Conservation (phyloP, 192 early-diverging fungal genomes). For the Podila epicladia region DNA sequence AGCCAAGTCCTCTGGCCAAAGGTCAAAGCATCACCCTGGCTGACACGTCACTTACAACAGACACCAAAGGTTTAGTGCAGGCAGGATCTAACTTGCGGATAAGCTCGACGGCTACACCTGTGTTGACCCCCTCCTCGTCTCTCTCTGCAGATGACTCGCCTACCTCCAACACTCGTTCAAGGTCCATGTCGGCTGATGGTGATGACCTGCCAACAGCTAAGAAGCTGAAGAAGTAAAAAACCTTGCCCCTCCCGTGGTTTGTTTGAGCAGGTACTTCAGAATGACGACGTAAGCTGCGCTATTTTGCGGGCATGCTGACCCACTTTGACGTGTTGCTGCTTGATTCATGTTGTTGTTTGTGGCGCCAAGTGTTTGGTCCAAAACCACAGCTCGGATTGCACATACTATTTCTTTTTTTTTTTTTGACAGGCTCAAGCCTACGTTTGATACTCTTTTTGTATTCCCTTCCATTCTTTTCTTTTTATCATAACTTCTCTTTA, state of each 20-base stretch:
- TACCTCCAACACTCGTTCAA: neutral
- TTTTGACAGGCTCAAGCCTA: too few species aligned
- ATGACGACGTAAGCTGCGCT: neutral
- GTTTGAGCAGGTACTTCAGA: neutral
- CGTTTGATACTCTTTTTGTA: too few species aligned
- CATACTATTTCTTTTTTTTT: too few species aligned
- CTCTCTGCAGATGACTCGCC: slow-evolving; percentile 3
- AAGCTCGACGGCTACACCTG: neutral
- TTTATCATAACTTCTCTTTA: slow-evolving; percentile 1
- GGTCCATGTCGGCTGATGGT: neutral
- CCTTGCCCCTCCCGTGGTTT: too few species aligned
- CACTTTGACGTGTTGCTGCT: too few species aligned
- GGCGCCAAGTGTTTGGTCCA: too few species aligned
- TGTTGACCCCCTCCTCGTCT: slow-evolving; percentile 2
- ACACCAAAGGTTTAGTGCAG: neutral
- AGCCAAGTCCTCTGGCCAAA: slow-evolving; percentile 62
- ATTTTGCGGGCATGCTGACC: neutral
- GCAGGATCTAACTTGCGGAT: slow-evolving; percentile 1
- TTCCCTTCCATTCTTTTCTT: neutral
- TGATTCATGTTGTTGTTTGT: too few species aligned
- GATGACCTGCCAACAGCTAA: slow-evolving; percentile 16
- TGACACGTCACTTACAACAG: neutral
- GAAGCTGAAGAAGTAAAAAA: slow-evolving; percentile 34
- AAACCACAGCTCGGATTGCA: too few species aligned
- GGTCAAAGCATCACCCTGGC: slow-evolving; percentile 19